These are phyloP conservation scores for Mortierella antarctica DNA, from an alignment of 192 early-diverging fungal species.

Conservation along the genomic window DNA sequence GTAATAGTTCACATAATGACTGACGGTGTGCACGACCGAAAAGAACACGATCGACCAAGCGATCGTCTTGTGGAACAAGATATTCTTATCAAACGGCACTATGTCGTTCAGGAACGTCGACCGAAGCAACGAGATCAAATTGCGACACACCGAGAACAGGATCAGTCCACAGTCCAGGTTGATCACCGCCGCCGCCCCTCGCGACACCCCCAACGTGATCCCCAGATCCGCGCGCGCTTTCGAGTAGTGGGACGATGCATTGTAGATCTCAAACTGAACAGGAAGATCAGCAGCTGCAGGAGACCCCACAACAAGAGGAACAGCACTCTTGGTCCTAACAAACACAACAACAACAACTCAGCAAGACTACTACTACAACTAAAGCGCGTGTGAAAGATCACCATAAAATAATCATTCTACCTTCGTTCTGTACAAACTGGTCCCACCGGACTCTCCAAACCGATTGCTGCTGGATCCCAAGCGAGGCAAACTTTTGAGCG, in stretches of 20 bases:
- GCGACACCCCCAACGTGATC: constrained; percentile 57
- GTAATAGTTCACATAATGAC: constrained; percentile 86
- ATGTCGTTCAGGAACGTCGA: constrained; percentile 79
- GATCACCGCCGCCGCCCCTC: constrained; percentile 66
- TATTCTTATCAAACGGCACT: constrained; percentile 87
- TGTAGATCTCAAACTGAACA: constrained; percentile 67
- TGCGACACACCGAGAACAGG: constrained; percentile 81
- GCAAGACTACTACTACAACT: no score
- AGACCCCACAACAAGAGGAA: constrained; percentile 68
- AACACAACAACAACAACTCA: no score
- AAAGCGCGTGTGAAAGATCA: neutral
- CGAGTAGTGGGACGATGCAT: constrained; percentile 57
- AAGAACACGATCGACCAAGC: constrained; percentile 85
- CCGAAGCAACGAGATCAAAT: constrained; percentile 79
- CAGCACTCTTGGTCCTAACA: constrained; percentile 29
- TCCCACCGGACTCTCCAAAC: constrained; percentile 18
- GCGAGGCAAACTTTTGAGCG: constrained; percentile 42
- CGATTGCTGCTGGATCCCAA: constrained; percentile 24
- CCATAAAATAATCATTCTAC: neutral
- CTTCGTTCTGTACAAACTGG: constrained; percentile 30
- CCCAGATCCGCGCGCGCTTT: constrained; percentile 60
- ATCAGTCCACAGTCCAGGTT: constrained; percentile 84
- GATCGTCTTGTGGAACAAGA: constrained; percentile 84
- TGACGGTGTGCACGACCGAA: constrained; percentile 73
- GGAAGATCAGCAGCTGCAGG: constrained; percentile 63